Evolutionary conservation across 2,329 filamentous ascomycete species (phyloP).

Genomic region (Herpotrichia juniperi): DNA sequence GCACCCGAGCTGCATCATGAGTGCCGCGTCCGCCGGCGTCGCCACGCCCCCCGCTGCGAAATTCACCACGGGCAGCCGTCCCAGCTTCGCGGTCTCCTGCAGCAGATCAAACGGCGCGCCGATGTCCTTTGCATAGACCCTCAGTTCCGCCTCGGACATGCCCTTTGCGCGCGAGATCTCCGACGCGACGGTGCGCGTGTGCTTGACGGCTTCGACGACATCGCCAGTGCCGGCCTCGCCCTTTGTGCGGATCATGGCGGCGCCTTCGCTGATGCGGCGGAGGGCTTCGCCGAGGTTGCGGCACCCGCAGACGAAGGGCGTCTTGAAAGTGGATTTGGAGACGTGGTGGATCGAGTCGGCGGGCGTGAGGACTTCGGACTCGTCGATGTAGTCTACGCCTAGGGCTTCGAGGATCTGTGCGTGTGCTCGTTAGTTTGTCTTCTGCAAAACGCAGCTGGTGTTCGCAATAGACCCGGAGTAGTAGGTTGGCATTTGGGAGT

Average conservation of each 20-base stretch:
- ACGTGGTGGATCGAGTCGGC: constrained; percentile 92
- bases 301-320: constrained; percentile 96
- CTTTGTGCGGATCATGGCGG: constrained; percentile 99
- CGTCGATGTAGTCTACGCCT: constrained; percentile 97
- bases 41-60: constrained; percentile 99
- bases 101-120: constrained; percentile 79
- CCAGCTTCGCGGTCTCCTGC: constrained; percentile 84
- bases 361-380: constrained; percentile 95
- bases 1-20: constrained; percentile 99
- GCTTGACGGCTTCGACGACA: constrained; percentile 92
- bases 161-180: constrained; percentile 76
- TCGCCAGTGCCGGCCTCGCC: constrained; percentile 97
- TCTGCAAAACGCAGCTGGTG: not conserved
- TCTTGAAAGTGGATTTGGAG: constrained; percentile 80
- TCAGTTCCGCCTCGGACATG: constrained; percentile 73
- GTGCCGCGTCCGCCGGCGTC: constrained; percentile 93
- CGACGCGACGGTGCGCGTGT: constrained; percentile 88
- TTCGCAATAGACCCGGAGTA: not conserved
- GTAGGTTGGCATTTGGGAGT: constrained; percentile 10
- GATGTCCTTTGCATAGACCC: constrained; percentile 80
- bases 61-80: constrained; percentile 92
- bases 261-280: constrained; percentile 87
- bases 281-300: constrained; percentile 93
- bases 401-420: constrained; percentile 87
- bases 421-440: not conserved